phyloP scores from a whole-genome alignment of 83 land plant species.

The Larix sibirica region DNA sequence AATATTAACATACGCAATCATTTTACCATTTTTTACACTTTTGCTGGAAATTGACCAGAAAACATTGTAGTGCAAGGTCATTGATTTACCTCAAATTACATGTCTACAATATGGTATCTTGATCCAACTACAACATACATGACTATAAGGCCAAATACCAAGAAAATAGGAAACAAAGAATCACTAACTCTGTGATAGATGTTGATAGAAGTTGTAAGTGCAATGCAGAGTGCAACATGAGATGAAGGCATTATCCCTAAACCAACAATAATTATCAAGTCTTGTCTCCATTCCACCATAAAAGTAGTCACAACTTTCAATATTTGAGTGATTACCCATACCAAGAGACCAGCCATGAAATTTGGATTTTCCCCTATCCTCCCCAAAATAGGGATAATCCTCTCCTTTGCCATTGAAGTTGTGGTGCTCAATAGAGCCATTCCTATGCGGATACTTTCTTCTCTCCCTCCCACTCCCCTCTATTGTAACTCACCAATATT shows the following conservation, averaged over 20 bases:
- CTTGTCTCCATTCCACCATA: conserved; percentile 77
- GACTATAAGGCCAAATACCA: conserved; percentile 91
- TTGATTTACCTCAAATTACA: conserved; percentile 83
- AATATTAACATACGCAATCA: neutral
- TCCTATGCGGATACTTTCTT: conserved; percentile 28
- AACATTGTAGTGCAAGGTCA: neutral
- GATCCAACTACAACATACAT: conserved; percentile 97
- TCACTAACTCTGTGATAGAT: conserved; percentile 83
- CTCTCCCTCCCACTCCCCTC: conserved; percentile 20
- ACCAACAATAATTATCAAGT: conserved; percentile 75
- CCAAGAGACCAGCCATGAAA: conserved; percentile 83
- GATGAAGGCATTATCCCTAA: conserved; percentile 99
- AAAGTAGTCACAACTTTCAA: conserved; percentile 74
- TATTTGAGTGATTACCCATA: conserved; percentile 83
- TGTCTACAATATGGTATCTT: conserved; percentile 79
- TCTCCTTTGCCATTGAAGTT: conserved; percentile 61
- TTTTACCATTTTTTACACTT: neutral
- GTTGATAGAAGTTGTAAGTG: conserved; percentile 85
- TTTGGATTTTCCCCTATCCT: conserved; percentile 79
- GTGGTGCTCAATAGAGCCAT: conserved; percentile 72
- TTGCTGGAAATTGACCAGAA: neutral
- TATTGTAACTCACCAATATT: conserved; percentile 5
- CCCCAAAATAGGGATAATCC: conserved; percentile 65
- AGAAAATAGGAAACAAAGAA: conserved; percentile 82
- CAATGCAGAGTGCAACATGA: conserved; percentile 85